Percentiles rank a stretch among this genome's conserved stretches.
Conservation (phyloP, 176 grass and related monocot genomes). For the Alopecurus myosuroides region DNA sequence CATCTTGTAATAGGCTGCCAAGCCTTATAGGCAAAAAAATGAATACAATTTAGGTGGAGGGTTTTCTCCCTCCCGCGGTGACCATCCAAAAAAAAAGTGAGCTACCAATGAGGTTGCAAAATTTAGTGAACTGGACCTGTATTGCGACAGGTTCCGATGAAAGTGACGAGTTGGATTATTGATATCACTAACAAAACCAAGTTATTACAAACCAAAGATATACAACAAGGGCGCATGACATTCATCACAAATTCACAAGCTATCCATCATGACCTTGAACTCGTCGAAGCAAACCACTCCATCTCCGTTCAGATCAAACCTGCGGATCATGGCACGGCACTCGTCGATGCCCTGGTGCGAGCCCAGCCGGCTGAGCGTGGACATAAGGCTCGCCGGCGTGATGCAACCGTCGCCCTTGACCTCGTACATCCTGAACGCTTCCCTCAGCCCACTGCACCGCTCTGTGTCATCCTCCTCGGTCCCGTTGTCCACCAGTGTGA, state of each 20-base stretch:
- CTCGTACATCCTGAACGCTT: conserved; percentile 46
- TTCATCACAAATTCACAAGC: neutral
- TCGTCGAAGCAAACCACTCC: conserved; percentile 52
- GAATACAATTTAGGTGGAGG: too few relatives aligned
- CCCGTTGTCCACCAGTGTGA: neutral
- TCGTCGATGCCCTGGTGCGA: conserved; percentile 23
- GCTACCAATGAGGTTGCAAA: too few relatives aligned
- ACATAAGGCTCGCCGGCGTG: conserved; percentile 28
- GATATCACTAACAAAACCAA: too few relatives aligned
- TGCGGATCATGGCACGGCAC: conserved; percentile 41
- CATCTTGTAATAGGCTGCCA: too few relatives aligned
- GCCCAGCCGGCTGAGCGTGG: conserved; percentile 31
- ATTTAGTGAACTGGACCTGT: too few relatives aligned
- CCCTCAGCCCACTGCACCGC: neutral
- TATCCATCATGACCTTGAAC: conserved; percentile 52
- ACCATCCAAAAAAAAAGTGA: too few relatives aligned
- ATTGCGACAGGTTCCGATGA: too few relatives aligned
- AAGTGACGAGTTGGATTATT: too few relatives aligned
- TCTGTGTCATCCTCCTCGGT: neutral
- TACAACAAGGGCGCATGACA: neutral
- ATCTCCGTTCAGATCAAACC: conserved; percentile 52
- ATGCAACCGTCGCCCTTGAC: conserved; percentile 31
- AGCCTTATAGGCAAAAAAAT: too few relatives aligned
- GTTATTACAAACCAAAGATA: too few relatives aligned
- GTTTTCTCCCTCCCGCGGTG: too few relatives aligned